Evolutionary conservation across 257 asterid species (phyloP).

Genomic region (Petunia secreta): DNA sequence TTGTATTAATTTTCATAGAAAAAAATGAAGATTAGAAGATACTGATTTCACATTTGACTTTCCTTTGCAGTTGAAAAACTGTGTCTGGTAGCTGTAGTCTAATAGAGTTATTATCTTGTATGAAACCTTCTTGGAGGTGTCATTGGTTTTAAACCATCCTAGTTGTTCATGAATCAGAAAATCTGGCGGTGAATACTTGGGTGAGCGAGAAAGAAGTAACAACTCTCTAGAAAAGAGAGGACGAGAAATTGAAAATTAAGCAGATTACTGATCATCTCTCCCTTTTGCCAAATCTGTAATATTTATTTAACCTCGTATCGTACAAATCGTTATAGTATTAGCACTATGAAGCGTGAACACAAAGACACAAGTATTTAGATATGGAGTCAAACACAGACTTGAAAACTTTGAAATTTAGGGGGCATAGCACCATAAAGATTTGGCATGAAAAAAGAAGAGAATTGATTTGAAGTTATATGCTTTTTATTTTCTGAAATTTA

Average conservation of each 20-base stretch:
- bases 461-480: no score
- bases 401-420: not conserved
- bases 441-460: no score
- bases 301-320: not conserved
- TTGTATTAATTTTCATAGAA: not conserved
- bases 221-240: conserved; percentile 6
- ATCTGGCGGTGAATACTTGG: not conserved
- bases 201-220: not conserved
- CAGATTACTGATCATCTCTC: not conserved
- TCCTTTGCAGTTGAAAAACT: not conserved
- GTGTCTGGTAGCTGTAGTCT: not conserved
- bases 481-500: not conserved
- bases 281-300: not conserved
- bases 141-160: conserved; percentile 1
- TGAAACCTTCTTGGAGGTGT: not conserved
- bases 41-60: conserved; percentile 10
- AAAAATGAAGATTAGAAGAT: conserved; percentile 10
- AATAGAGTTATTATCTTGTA: not conserved
- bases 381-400: not conserved
- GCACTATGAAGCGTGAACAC: not conserved
- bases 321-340: not conserved
- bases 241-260: not conserved
- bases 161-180: conserved; percentile 10
- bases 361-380: not conserved
- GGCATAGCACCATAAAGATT: not conserved